A percentile compares a stretch with the other conserved stretches of the same genome.
Evolutionary conservation across 2,329 filamentous ascomycete genomes (phyloP).

Genomic region (Trichoderma guizhouense): DNA sequence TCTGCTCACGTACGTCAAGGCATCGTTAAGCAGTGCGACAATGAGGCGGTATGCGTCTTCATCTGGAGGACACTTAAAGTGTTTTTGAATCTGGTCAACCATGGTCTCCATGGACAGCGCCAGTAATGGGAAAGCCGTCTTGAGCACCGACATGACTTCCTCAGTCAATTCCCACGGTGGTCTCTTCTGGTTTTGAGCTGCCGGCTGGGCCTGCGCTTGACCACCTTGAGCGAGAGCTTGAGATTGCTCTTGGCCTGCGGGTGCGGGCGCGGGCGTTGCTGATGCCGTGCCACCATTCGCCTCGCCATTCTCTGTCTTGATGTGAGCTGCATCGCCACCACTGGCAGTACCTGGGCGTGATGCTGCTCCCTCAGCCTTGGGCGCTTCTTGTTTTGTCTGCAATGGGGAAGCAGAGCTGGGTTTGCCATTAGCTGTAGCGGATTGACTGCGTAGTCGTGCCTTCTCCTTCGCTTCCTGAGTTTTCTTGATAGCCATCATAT

Average conservation of each 20-base stretch:
- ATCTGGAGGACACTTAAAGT: constrained; percentile 98
- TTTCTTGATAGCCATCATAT: constrained; percentile 90
- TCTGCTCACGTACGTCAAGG: constrained; percentile 84
- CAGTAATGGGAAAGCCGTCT: constrained; percentile 93
- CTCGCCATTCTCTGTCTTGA: constrained; percentile 46
- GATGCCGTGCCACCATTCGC: constrained; percentile 28
- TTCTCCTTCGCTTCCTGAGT: constrained; percentile 74
- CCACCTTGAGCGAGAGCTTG: constrained; percentile 14
- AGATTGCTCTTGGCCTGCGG: constrained; percentile 20
- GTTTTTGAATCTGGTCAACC: constrained; percentile 97
- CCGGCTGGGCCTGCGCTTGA: constrained; percentile 23
- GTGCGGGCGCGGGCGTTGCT: constrained; percentile 28
- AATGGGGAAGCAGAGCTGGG: constrained; percentile 44
- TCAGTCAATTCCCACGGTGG: constrained; percentile 96
- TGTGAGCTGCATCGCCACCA: constrained; percentile 39
- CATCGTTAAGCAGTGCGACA: constrained; percentile 95
- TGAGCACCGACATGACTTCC: constrained; percentile 90
- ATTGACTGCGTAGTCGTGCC: constrained; percentile 48
- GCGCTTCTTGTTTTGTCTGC: constrained; percentile 51
- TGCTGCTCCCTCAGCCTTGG: constrained; percentile 35
- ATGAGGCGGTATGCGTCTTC: constrained; percentile 97
- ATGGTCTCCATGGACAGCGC: constrained; percentile 99
- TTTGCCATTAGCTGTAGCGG: constrained; percentile 42
- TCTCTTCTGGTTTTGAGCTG: constrained; percentile 53
- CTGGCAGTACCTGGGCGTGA: constrained; percentile 53